Evolutionary conservation across 768 basidiomycete genomes (phyloP).

Genomic region (Russula sp.): DNA sequence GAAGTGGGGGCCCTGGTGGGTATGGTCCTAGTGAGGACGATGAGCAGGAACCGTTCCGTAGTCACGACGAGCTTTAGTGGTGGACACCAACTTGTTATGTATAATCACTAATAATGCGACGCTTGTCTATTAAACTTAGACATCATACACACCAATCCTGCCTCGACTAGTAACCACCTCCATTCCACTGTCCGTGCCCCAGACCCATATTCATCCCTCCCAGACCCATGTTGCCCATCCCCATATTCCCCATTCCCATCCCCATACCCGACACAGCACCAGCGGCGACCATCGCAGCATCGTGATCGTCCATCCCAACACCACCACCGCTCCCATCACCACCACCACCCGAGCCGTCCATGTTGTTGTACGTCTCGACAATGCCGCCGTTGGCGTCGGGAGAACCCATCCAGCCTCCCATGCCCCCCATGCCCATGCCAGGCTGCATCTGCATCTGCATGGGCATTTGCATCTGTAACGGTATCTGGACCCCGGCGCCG

Average conservation of each 20-base stretch:
- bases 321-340: background rate
- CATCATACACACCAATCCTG: background rate
- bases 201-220: constrained; percentile 15
- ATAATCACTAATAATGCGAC: constrained; percentile 13
- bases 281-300: background rate
- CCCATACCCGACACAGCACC: constrained; percentile 20
- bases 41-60: constrained; percentile 33
- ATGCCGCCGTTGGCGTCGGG: too few relatives aligned
- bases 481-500: background rate
- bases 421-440: constrained; percentile 13
- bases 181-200: constrained; percentile 17
- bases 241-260: constrained; percentile 20
- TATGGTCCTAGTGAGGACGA: constrained; percentile 28
- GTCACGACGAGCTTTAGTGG: constrained; percentile 39
- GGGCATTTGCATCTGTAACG: background rate
- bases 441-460: constrained; percentile 3
- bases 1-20: constrained; percentile 21
- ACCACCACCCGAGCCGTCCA: constrained; percentile 30
- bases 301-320: constrained; percentile 31
- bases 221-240: constrained; percentile 24
- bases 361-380: constrained; percentile 7
- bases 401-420: constrained; percentile 29
- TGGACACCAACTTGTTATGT: constrained; percentile 1
- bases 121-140: constrained; percentile 6
- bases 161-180: constrained; percentile 1